Conservation (phyloP, 371 early-diverging fungal species). For the Zychaea mexicana region DNA sequence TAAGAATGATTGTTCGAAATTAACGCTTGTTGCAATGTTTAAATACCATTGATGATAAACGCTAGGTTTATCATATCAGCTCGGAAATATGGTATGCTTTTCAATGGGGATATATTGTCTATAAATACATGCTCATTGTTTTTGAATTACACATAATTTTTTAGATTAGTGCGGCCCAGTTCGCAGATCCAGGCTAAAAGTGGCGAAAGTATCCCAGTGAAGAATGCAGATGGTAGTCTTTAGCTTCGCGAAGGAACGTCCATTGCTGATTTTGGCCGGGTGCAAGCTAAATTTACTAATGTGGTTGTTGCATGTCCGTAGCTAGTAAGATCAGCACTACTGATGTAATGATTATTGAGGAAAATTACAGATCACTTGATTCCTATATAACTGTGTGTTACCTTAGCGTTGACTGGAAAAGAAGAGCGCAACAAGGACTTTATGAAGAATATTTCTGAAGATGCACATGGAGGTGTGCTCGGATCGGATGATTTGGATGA, state of each 20-base stretch:
- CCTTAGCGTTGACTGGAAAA: slow-evolving; percentile 39
- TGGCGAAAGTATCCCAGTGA: slow-evolving; percentile 54
- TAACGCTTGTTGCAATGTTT: not conserved
- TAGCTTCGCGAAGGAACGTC: slow-evolving; percentile 36
- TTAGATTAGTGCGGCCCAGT: slow-evolving; percentile 63
- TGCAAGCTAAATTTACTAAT: slow-evolving; percentile 67
- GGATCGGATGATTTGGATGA: slow-evolving; percentile 26
- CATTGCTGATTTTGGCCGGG: slow-evolving; percentile 65
- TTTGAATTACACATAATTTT: not conserved
- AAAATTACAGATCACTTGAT: no score
- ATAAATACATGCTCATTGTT: slow-evolving; percentile 13
- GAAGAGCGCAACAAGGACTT: slow-evolving; percentile 48
- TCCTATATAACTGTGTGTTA: no score
- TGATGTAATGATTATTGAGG: no score
- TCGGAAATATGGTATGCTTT: slow-evolving; percentile 59
- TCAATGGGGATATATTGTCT: not conserved
- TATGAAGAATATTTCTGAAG: slow-evolving; percentile 30
- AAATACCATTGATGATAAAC: not conserved
- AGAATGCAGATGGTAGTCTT: slow-evolving; percentile 32
- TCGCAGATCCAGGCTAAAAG: slow-evolving; percentile 70
- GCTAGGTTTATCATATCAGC: slow-evolving; percentile 63
- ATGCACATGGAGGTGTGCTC: slow-evolving; percentile 21
- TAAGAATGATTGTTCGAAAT: not conserved
- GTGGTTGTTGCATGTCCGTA: slow-evolving; percentile 45
- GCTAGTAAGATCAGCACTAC: no score